A percentile compares a stretch with the other conserved stretches of the same genome.
Evolutionary conservation across 345 rosid species (phyloP).

Genomic region (Brassica cretica): DNA sequence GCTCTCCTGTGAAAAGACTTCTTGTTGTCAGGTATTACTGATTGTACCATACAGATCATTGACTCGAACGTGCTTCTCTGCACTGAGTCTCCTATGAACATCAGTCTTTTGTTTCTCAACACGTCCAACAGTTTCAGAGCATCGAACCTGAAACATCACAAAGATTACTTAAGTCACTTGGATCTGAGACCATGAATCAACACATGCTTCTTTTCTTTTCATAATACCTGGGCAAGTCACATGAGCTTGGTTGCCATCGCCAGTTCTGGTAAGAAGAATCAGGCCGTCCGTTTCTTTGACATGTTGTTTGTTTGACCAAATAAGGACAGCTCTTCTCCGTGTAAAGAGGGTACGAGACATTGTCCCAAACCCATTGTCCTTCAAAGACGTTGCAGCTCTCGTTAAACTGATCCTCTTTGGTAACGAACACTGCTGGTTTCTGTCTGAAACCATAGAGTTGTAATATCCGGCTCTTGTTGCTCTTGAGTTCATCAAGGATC

Average conservation of each 20-base stretch:
- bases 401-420: constrained; percentile 51
- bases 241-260: constrained; percentile 82
- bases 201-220: background rate
- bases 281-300: constrained; percentile 75
- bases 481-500: constrained; percentile 59
- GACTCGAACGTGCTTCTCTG: constrained; percentile 93
- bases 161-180: background rate
- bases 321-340: constrained; percentile 79
- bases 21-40: constrained; percentile 68
- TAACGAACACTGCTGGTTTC: constrained; percentile 49
- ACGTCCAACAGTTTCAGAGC: constrained; percentile 71
- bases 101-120: constrained; percentile 71
- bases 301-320: constrained; percentile 84
- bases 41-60: constrained; percentile 79
- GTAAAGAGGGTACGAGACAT: constrained; percentile 69
- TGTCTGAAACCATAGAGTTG: constrained; percentile 33
- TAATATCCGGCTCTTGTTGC: constrained; percentile 43
- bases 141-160: constrained; percentile 59
- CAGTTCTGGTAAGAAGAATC: constrained; percentile 79
- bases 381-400: constrained; percentile 71
- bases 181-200: constrained; percentile 9
- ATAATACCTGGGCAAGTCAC: constrained; percentile 75
- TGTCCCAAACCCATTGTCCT: constrained; percentile 94
- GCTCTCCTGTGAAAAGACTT: constrained; percentile 69
- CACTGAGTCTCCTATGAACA: constrained; percentile 93